These are phyloP conservation scores for Bonia amplexicaulis DNA, from an alignment of 176 grass and related monocot genomes.

Conservation along the genomic window DNA sequence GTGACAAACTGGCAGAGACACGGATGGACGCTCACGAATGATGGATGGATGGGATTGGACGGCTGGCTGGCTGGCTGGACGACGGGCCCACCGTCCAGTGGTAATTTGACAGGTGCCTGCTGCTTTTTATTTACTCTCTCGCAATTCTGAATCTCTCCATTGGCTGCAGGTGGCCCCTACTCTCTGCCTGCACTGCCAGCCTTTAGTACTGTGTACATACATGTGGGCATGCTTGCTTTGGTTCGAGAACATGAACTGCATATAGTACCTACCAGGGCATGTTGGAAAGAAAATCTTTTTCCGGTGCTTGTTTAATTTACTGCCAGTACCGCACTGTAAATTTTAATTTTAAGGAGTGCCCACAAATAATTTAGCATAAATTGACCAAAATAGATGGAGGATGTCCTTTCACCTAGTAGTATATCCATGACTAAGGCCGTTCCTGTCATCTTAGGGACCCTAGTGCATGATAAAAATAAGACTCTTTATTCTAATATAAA, in stretches of 20 bases:
- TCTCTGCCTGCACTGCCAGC: background rate
- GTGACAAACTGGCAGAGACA: constrained; percentile 23
- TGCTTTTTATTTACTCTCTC: constrained; percentile 35
- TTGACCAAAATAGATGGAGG: too few species aligned
- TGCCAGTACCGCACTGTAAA: background rate
- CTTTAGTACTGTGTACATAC: background rate
- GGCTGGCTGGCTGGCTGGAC: constrained; percentile 8
- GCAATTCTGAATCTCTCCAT: too few species aligned
- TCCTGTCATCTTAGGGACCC: too few species aligned
- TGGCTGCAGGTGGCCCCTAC: background rate
- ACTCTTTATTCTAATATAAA: too few species aligned
- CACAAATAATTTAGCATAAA: too few species aligned
- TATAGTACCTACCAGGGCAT: constrained; percentile 11
- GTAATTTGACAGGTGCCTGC: constrained; percentile 39
- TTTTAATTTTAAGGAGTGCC: background rate
- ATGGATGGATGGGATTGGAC: constrained; percentile 52
- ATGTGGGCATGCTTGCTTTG: constrained; percentile 20
- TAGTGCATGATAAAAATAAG: too few species aligned
- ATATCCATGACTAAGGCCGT: too few species aligned
- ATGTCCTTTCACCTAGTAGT: too few species aligned
- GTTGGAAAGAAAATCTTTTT: background rate
- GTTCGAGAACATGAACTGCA: constrained; percentile 25
- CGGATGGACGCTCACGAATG: constrained; percentile 28
- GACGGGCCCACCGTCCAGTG: background rate
- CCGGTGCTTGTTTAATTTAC: background rate